Base-by-base conservation (phyloP, 805 yeast species). In the Torulaspora indica region DNA sequence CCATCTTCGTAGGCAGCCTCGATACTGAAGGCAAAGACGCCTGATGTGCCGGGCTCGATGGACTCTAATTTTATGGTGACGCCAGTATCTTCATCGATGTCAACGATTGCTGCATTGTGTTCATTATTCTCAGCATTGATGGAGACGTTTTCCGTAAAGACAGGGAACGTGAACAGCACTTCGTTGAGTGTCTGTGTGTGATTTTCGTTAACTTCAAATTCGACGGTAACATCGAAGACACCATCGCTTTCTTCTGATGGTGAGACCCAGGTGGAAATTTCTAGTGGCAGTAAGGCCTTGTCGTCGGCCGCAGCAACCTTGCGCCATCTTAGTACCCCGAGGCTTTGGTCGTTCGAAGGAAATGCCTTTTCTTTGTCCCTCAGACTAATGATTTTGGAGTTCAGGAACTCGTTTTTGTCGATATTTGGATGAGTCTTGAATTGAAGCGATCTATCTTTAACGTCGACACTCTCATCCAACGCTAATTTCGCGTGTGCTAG, bases 351-450 rank as follows among this genome's bases (percentile, higher is more conserved):
- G 65, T 90, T 88, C 8, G 89, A 74, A 31, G 98, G 98, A 78
- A 93, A 90, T 28, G 89, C 78, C 60, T 87, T 86, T 36, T 75
- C 60, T 42, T 79, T 71, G 63, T 90, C 95, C 62, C 85, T 86
- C 59, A 90, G 76, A 0, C 84, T 84, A 57, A 93, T 79, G 34
- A 76, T 66, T 46, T 76, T 71, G 12, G 71, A 64, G 10, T 75
- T 62, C 35, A 75, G 73, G 65, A 91, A 93, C 58, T 78, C 66
- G 33, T 69, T 70, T 59, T 85, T 82, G 69, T 93, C 97, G 53
- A 93, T 95, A 63, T 91, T 90, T 51, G 98, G 98, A 71, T 93
- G 96, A 12, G 98, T 89, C 67, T 90, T 90, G 72, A 78, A 93
- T 60, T 83, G 89, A 36, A 80, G 71, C 5, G 59, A 31, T 42